phyloP scores from a whole-genome alignment of 2,329 filamentous ascomycete genomes.

The Hymenoscyphus occultus region DNA sequence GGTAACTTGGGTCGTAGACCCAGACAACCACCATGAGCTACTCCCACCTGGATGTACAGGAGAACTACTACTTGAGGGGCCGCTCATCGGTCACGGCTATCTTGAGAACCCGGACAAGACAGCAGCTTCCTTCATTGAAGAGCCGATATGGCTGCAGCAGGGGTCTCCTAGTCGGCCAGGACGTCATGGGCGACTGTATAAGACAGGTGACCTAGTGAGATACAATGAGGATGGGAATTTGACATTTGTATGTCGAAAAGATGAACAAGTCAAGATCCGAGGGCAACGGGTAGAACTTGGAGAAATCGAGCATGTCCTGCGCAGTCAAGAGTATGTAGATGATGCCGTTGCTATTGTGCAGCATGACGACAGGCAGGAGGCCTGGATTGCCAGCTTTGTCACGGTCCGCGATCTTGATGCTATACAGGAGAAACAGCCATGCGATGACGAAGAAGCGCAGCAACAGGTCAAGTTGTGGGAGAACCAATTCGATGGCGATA shows the following conservation, averaged over 20 bases:
- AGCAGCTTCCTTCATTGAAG: constrained; percentile 12
- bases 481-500: no score
- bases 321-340: no score
- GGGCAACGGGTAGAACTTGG: constrained; percentile 63
- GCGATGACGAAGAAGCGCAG: no score
- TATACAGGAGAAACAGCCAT: no score
- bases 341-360: no score
- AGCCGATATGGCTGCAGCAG: constrained; percentile 23
- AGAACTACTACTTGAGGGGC: constrained; percentile 20
- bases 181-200: constrained; percentile 45
- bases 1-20: constrained; percentile 14
- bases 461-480: no score
- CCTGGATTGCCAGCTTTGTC: no score
- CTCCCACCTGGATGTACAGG: constrained; percentile 13
- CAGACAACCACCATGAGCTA: constrained; percentile 8
- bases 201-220: constrained; percentile 58
- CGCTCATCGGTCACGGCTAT: constrained; percentile 17
- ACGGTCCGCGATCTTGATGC: no score
- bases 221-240: constrained; percentile 51
- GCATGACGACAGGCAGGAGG: no score
- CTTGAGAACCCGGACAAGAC: constrained; percentile 18
- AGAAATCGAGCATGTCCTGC: constrained; percentile 46
- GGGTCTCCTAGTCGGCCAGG: constrained; percentile 29
- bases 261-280: constrained; percentile 63
- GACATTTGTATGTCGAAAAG: constrained; percentile 58